Base-by-base conservation (phyloP, 345 rosid species). In the Acer saccharum region DNA sequence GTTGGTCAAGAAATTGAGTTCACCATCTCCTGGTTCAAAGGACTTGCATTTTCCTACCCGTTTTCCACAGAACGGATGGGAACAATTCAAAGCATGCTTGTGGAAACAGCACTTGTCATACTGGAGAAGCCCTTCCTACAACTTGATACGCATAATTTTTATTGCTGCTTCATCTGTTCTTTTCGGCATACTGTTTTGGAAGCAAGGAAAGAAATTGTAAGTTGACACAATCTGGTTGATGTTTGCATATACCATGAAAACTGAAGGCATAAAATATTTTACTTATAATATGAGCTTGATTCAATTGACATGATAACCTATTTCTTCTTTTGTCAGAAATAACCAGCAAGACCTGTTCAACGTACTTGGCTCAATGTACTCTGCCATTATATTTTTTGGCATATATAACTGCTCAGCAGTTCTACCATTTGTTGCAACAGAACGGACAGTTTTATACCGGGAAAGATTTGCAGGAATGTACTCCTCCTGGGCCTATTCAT, bases 31-130 rank as follows among this genome's bases (percentile, higher is more conserved):
- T 8, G 81, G 71, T 60, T 76, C 84, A 23, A 62, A 77, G 39
- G 83, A 81, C 17, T 52, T 82, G 71, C 66, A 62, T 41, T 87
- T 83, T 23, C 81, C 86, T 16, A 77, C 78, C 0, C 76, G 77
- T 5, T 89, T 80, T 73, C 79, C 87, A 41, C 87, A 80, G 74
- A 81, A 72, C 39, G 18, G 76, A n/a, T 83, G 86, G 88, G 85
- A 60, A 43, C 95, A 88, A 54, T 83, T 88, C 79, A 83, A 68
- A 65, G 81, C 87, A 46, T 91, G 95, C 71, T 77, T 89, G 1
- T 91, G 95, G 93, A 91, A 89, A 75, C 93, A 87, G 58, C 71
- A 84, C 25, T 73, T 81, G 69, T 87, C 95, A 10, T 89, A 89
- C 32, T 91, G 93, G 90, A 84, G 91, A 79, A 89, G 85, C 69